Evolutionary conservation across 2,329 filamentous ascomycete species (phyloP).

Genomic region (Ascochyta viciae-villosae): DNA sequence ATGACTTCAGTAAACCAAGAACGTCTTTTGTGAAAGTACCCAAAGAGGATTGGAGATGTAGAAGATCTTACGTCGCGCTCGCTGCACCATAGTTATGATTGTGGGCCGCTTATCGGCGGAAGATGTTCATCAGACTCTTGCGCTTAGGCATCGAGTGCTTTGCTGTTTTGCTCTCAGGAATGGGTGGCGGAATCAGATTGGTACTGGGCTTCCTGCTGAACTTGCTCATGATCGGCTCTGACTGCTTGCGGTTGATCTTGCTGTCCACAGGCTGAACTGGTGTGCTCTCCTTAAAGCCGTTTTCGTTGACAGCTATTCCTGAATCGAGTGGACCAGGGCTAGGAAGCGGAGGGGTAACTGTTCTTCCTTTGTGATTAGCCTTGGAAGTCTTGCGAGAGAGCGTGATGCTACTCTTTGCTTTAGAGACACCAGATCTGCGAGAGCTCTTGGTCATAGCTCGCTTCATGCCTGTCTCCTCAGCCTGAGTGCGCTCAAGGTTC

Average conservation of each 20-base stretch:
- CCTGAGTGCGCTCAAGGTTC: slow-evolving; percentile 58
- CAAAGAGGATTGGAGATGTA: background rate
- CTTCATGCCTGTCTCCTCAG: slow-evolving; percentile 53
- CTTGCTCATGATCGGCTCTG: slow-evolving; percentile 32
- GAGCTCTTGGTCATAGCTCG: slow-evolving; percentile 50
- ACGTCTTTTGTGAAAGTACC: background rate
- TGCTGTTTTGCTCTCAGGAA: slow-evolving; percentile 37
- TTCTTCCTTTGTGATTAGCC: slow-evolving; percentile 34
- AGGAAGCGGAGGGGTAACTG: slow-evolving; percentile 42
- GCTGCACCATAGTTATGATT: background rate
- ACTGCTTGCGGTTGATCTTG: slow-evolving; percentile 32
- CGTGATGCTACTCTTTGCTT: slow-evolving; percentile 48
- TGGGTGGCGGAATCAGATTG: slow-evolving; percentile 36
- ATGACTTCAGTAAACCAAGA: slow-evolving; percentile 7
- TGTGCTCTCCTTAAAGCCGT: slow-evolving; percentile 24
- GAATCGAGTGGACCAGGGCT: slow-evolving; percentile 47
- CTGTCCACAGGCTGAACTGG: slow-evolving; percentile 26
- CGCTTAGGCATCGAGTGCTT: slow-evolving; percentile 53
- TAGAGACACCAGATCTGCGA: slow-evolving; percentile 40
- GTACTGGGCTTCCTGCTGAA: slow-evolving; percentile 28
- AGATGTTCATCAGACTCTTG: slow-evolving; percentile 56
- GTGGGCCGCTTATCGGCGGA: slow-evolving; percentile 39
- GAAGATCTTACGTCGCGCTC: background rate
- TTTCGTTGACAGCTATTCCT: slow-evolving; percentile 42
- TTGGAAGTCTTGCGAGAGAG: slow-evolving; percentile 44